These are phyloP conservation scores for Yamadazyma atmosphaerica DNA, from an alignment of 1,139 yeast species.

Conservation along the genomic window DNA sequence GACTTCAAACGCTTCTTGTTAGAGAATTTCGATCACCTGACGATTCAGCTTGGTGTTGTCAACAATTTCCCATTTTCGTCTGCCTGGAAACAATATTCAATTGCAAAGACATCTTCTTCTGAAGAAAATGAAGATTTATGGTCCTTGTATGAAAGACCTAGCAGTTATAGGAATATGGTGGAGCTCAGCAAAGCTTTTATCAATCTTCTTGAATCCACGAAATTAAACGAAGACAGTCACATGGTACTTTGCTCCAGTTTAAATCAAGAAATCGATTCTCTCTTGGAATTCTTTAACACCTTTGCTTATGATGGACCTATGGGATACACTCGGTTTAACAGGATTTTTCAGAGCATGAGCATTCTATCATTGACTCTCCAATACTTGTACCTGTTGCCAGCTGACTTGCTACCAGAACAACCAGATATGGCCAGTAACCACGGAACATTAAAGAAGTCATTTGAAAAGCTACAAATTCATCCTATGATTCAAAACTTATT, in stretches of 20 bases:
- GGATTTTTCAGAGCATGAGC: neutral
- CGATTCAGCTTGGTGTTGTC: neutral
- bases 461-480: neutral
- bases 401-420: neutral
- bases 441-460: neutral
- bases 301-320: conserved; percentile 2
- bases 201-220: too few species aligned
- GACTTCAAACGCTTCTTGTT: neutral
- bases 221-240: too few species aligned
- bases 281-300: conserved; percentile 3
- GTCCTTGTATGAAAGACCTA: neutral
- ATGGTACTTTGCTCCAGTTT: too few species aligned
- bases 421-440: neutral
- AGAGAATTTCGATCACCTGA: neutral
- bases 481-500: neutral
- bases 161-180: neutral
- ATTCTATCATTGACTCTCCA: neutral
- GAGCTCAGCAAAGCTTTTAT: neutral
- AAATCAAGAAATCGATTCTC: neutral
- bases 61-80: too few species aligned
- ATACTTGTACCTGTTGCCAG: neutral
- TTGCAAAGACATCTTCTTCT: too few species aligned
- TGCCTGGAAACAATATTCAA: too few species aligned
- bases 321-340: conserved; percentile 5
- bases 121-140: neutral